A percentile compares a stretch with the other conserved stretches of the same genome.
phyloP scores from a whole-genome alignment of 2,329 filamentous ascomycete genomes.

The Trichophyton simii region DNA sequence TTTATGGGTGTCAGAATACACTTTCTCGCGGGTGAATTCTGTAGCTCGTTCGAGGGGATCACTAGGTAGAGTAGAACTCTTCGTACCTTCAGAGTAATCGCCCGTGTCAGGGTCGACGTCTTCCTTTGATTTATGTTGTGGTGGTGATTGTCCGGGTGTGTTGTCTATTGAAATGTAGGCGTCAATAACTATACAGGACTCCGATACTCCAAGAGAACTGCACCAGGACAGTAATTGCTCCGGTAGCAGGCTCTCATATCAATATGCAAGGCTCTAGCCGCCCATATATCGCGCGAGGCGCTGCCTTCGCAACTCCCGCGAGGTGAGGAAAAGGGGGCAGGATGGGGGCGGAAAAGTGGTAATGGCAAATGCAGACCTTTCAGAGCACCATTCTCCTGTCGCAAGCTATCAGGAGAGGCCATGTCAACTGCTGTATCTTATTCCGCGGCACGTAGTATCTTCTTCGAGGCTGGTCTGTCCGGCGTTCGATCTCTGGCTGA shows the following conservation, averaged over 20 bases:
- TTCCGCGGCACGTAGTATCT: background rate
- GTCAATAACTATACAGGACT: background rate
- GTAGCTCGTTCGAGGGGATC: background rate
- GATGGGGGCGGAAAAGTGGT: no score
- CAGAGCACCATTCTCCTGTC: background rate
- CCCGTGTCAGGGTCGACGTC: background rate
- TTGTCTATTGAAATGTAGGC: background rate
- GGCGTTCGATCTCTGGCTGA: background rate
- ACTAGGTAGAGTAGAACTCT: conserved; percentile 11
- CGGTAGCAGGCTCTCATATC: background rate
- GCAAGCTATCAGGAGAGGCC: background rate
- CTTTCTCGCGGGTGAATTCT: conserved; percentile 12
- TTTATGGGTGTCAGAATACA: conserved; percentile 13
- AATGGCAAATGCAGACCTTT: background rate
- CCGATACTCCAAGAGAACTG: background rate
- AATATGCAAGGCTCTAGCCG: background rate
- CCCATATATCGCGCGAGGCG: background rate
- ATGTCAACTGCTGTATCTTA: background rate
- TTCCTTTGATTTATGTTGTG: background rate
- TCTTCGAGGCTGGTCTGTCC: background rate
- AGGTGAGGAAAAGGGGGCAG: background rate
- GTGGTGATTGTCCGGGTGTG: background rate
- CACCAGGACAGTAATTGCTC: background rate
- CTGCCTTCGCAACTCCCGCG: background rate
- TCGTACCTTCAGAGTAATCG: conserved; percentile 16